These are phyloP conservation scores for Fraxinus latifolia DNA, from an alignment of 305 asterid genomes.

Conservation along the genomic window DNA sequence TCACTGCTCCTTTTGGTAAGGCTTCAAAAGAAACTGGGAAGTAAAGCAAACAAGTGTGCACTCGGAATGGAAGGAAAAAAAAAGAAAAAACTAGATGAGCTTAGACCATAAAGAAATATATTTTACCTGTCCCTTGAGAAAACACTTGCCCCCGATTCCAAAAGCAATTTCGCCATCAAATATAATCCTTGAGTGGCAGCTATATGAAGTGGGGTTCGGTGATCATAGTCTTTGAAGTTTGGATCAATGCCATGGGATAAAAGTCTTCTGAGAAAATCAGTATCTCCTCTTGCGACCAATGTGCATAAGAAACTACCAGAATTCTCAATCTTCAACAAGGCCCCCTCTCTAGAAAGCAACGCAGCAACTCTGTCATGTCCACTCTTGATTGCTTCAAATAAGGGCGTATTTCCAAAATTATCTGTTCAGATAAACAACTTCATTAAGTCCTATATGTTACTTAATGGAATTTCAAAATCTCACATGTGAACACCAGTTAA, in stretches of 20 bases:
- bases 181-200: constrained; percentile 70
- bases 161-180: constrained; percentile 62
- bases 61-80: neutral
- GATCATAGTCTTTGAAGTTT: constrained; percentile 59
- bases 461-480: neutral
- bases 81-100: neutral
- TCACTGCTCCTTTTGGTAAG: neutral
- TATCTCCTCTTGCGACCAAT: constrained; percentile 68
- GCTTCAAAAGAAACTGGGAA: neutral
- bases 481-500: neutral
- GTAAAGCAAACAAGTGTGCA: neutral
- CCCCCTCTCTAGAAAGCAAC: constrained; percentile 64
- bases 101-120: neutral
- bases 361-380: constrained; percentile 72
- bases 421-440: constrained; percentile 34
- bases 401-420: constrained; percentile 70
- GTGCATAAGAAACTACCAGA: constrained; percentile 70
- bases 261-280: constrained; percentile 67
- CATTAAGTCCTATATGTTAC: neutral
- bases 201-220: constrained; percentile 71
- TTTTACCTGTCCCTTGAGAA: constrained; percentile 61
- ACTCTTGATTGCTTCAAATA: constrained; percentile 71
- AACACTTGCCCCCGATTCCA: constrained; percentile 79
- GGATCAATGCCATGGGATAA: constrained; percentile 67
- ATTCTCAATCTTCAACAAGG: constrained; percentile 52